A percentile compares a stretch with the other conserved stretches of the same genome.
Conservation (phyloP, 306 rosid species). For the Vachellia collinsii region DNA sequence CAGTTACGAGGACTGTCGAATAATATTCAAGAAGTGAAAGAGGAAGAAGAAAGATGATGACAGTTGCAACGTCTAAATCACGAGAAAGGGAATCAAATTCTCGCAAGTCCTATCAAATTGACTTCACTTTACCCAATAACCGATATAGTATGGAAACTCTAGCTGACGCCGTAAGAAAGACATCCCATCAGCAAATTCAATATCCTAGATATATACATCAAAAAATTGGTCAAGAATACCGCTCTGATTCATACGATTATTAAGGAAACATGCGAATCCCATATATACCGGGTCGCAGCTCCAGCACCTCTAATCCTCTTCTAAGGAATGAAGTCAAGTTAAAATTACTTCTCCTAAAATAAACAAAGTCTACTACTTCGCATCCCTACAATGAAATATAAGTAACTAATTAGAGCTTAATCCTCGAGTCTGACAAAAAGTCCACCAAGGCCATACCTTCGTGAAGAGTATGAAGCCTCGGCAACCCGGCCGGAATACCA, state of each 20-base stretch:
- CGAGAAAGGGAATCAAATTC: background rate
- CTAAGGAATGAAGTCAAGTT: background rate
- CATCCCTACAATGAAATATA: background rate
- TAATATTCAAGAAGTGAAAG: slow-evolving; percentile 1
- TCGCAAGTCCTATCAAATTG: slow-evolving; percentile 4
- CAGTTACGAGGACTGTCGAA: background rate
- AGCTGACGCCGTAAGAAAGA: slow-evolving; percentile 2
- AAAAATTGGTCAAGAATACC: slow-evolving; percentile 8
- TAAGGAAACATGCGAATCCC: background rate
- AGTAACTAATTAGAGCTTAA: background rate
- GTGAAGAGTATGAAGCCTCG: slow-evolving; percentile 80
- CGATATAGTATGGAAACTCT: background rate
- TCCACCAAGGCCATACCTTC: slow-evolving; percentile 61
- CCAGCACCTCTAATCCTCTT: slow-evolving; percentile 10
- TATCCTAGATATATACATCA: background rate
- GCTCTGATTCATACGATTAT: slow-evolving; percentile 27
- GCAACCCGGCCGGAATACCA: slow-evolving; percentile 84
- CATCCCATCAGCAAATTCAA: slow-evolving; percentile 2
- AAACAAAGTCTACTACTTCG: background rate
- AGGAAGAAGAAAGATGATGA: background rate
- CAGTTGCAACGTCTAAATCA: slow-evolving; percentile 1
- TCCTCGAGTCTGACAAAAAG: slow-evolving; percentile 30
- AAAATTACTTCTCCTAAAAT: slow-evolving; percentile 2
- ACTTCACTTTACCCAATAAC: slow-evolving; percentile 19
- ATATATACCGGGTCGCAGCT: slow-evolving; percentile 12